Percentiles rank a stretch among this genome's conserved stretches.
Conservation (phyloP, 768 basidiomycete genomes). For the Amanita polypyramis region DNA sequence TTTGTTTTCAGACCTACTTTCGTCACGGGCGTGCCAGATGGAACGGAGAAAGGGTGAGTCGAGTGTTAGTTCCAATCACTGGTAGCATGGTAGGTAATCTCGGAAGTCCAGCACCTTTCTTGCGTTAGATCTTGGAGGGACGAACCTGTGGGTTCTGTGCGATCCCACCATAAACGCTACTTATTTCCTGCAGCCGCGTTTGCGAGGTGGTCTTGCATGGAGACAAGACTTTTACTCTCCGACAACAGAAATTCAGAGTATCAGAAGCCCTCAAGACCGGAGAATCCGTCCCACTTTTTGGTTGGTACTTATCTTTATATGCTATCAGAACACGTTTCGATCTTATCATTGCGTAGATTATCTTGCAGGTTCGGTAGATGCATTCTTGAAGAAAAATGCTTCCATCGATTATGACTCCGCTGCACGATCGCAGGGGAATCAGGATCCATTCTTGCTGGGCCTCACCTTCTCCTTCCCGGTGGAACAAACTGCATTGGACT, state of each 20-base stretch:
- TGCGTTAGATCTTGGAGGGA: slow-evolving; percentile 94
- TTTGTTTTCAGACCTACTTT: slow-evolving; percentile 66
- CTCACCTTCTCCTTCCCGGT: slow-evolving; percentile 98
- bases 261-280: slow-evolving; percentile 91
- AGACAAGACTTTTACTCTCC: slow-evolving; percentile 78
- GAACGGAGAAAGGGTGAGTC: slow-evolving; percentile 82
- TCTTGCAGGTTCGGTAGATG: slow-evolving; percentile 92
- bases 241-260: slow-evolving; percentile 95
- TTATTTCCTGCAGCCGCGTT: slow-evolving; percentile 54
- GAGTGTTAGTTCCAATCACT: background rate
- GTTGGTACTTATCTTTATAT: slow-evolving; percentile 26
- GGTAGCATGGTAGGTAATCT: slow-evolving; percentile 1
- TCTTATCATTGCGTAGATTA: slow-evolving; percentile 54
- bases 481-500: slow-evolving; percentile 87
- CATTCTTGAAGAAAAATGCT: slow-evolving; percentile 68
- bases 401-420: slow-evolving; percentile 31
- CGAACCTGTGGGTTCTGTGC: slow-evolving; percentile 66
- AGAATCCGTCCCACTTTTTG: slow-evolving; percentile 79
- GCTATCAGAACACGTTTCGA: background rate
- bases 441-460: slow-evolving; percentile 52
- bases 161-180: background rate
- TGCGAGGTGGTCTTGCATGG: slow-evolving; percentile 92
- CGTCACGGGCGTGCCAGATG: slow-evolving; percentile 91
- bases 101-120: slow-evolving; percentile 68
- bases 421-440: slow-evolving; percentile 12